A percentile compares a stretch with the other conserved stretches of the same genome.
Evolutionary conservation across 371 early-diverging fungal species (phyloP).

Genomic region (Zychaea mexicana): DNA sequence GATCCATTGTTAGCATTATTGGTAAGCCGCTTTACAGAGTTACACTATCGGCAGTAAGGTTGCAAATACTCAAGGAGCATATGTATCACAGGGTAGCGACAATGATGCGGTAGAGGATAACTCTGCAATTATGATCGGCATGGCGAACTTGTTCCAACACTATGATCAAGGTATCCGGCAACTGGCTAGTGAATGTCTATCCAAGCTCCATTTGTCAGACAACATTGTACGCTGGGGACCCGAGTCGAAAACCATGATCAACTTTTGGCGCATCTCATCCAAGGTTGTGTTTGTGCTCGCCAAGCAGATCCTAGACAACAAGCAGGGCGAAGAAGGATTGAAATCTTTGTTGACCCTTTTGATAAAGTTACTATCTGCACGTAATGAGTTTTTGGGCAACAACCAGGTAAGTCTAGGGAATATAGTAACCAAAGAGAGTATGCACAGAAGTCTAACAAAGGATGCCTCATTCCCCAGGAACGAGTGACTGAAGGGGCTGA

Average conservation of each 20-base stretch:
- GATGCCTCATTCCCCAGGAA: slow-evolving; percentile 18
- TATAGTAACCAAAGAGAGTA: not conserved
- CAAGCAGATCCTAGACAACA: slow-evolving; percentile 51
- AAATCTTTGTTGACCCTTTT: slow-evolving; percentile 59
- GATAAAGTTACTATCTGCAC: slow-evolving; percentile 57
- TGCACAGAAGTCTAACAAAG: not conserved
- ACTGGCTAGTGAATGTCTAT: slow-evolving; percentile 69
- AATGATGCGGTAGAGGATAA: slow-evolving; percentile 58
- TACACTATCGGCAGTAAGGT: no score
- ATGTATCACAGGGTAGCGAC: slow-evolving; percentile 20
- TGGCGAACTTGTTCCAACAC: slow-evolving; percentile 67
- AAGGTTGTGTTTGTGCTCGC: slow-evolving; percentile 50
- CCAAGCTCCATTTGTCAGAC: slow-evolving; percentile 54
- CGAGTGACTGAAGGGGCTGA: slow-evolving; percentile 54
- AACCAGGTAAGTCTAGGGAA: slow-evolving; percentile 35
- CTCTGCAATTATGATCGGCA: slow-evolving; percentile 58
- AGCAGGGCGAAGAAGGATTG: slow-evolving; percentile 58
- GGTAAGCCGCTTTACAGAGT: slow-evolving; percentile 42
- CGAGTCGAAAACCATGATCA: slow-evolving; percentile 42
- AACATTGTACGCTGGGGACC: slow-evolving; percentile 66
- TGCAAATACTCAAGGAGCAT: not conserved
- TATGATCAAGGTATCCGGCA: slow-evolving; percentile 60
- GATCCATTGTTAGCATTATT: slow-evolving; percentile 69
- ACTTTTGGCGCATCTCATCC: slow-evolving; percentile 67
- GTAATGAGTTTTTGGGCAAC: slow-evolving; percentile 65